phyloP scores from a whole-genome alignment of 345 rosid species.

The Eucalyptus pauciflora region DNA sequence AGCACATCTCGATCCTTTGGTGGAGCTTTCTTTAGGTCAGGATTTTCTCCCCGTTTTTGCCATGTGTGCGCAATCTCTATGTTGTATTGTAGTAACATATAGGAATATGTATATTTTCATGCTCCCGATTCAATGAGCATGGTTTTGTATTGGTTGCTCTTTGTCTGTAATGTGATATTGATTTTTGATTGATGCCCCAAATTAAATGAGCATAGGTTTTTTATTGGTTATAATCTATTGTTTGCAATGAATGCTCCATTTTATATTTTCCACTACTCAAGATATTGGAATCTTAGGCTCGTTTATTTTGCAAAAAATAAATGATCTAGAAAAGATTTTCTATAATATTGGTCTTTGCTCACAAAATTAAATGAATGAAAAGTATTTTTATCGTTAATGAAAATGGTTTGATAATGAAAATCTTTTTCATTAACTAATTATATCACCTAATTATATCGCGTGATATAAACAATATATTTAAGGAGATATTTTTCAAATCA shows the following conservation, averaged over 20 bases:
- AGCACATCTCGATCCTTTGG: background rate
- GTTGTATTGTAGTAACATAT: background rate
- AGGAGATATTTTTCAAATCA: no score
- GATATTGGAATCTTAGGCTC: background rate
- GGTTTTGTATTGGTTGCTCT: background rate
- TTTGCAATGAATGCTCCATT: background rate
- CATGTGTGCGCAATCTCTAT: background rate
- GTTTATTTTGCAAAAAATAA: background rate
- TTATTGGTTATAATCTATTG: background rate
- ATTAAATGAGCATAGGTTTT: background rate
- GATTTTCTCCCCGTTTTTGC: background rate
- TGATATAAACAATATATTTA: no score
- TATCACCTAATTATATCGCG: fast-evolving
- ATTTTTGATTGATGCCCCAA: background rate
- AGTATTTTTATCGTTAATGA: no score
- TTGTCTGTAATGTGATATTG: background rate
- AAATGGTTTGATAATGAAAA: no score
- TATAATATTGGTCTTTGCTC: background rate
- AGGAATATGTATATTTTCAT: background rate
- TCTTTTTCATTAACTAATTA: no score
- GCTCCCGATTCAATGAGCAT: background rate
- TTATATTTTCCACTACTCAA: background rate
- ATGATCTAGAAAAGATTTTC: background rate
- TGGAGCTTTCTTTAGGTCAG: background rate
- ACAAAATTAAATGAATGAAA: background rate